A percentile compares a stretch with the other conserved stretches of the same genome.
These are phyloP conservation scores for Mycena citricolor DNA, from an alignment of 1,284 basidiomycete species.

Conservation along the genomic window DNA sequence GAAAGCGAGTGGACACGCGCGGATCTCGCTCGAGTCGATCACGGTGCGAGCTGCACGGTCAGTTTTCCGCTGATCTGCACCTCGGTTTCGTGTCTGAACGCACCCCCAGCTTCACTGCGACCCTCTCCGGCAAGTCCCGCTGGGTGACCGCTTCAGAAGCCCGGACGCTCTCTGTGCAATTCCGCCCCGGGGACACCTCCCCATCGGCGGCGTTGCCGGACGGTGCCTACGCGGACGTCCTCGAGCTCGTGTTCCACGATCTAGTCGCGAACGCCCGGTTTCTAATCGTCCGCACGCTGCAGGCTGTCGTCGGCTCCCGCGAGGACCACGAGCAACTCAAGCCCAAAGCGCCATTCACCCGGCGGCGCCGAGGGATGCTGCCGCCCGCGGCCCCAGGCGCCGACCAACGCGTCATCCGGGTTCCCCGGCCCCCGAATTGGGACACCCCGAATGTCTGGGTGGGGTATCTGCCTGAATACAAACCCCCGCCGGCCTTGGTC, in stretches of 20 bases:
- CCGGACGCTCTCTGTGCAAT: conserved; percentile 24
- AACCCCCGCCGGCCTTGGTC: conserved; percentile 30
- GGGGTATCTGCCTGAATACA: conserved; percentile 29
- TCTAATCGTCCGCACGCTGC: conserved; percentile 39
- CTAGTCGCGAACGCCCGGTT: conserved; percentile 31
- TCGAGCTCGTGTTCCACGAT: conserved; percentile 39
- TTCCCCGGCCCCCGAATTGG: conserved; percentile 39
- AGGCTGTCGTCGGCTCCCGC: conserved; percentile 40
- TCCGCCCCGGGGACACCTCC: conserved; percentile 34
- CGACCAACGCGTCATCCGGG: conserved; percentile 34
- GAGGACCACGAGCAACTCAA: conserved; percentile 40
- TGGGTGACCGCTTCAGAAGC: conserved; percentile 15
- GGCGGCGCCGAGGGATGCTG: conserved; percentile 24
- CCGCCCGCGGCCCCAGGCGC: conserved; percentile 27
- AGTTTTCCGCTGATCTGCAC: not conserved
- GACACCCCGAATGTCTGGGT: conserved; percentile 32
- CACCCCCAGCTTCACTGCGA: conserved; percentile 13
- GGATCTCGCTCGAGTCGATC: conserved; percentile 28
- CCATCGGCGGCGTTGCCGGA: too few relatives aligned
- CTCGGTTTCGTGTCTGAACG: not conserved
- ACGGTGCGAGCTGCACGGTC: conserved; percentile 25
- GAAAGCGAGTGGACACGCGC: conserved; percentile 4
- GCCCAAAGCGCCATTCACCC: conserved; percentile 38
- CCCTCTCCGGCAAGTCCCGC: conserved; percentile 16
- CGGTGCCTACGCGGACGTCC: conserved; percentile 37